Evolutionary conservation across 352 stramenopile genomes (phyloP).

Genomic region (Pythium scleroteichum): DNA sequence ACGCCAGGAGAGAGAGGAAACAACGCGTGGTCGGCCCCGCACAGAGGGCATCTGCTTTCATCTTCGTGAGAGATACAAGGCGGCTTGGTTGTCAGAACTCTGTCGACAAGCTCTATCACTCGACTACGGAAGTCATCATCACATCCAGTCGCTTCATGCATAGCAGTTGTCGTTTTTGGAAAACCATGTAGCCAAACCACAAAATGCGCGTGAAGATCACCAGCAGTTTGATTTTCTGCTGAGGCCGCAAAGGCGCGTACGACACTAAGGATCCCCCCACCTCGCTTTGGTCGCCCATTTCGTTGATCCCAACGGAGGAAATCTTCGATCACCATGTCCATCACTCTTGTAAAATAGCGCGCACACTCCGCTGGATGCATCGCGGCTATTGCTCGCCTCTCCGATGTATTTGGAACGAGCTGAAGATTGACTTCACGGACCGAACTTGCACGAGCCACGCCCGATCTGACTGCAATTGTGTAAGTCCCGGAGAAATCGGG

Average conservation of each 20-base stretch:
- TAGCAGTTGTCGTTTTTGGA: not conserved
- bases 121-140: too few relatives aligned
- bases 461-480: conserved; percentile 19
- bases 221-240: conserved; percentile 27
- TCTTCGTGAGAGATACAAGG: too few relatives aligned
- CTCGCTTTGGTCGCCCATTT: not conserved
- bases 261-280: conserved; percentile 25
- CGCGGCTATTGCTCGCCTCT: conserved; percentile 11
- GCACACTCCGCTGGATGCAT: conserved; percentile 22
- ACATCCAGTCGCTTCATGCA: not conserved
- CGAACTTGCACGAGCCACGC: not conserved
- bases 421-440: conserved; percentile 12
- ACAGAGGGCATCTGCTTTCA: too few relatives aligned
- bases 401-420: conserved; percentile 14
- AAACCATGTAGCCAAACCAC: conserved; percentile 28
- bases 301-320: conserved; percentile 16
- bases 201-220: conserved; percentile 28
- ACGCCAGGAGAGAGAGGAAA: too few relatives aligned
- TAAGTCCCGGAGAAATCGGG: conserved; percentile 18
- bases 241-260: conserved; percentile 21
- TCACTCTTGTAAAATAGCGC: conserved; percentile 21
- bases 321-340: conserved; percentile 17
- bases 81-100: too few relatives aligned
- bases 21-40: too few relatives aligned
- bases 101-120: too few relatives aligned